phyloP scores from a whole-genome alignment of 805 yeast species.

The Sungouiozyma intestinalis region DNA sequence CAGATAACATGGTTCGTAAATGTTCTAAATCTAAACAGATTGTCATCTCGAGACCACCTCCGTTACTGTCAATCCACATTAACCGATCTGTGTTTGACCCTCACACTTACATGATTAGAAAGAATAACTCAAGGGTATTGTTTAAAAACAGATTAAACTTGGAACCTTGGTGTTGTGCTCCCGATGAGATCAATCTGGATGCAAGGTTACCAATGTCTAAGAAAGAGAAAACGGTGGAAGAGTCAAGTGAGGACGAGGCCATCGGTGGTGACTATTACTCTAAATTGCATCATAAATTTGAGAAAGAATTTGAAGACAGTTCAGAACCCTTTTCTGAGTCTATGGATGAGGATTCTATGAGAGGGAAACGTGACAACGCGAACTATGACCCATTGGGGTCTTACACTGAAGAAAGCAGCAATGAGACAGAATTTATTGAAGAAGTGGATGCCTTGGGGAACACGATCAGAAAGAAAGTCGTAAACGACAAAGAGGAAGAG shows the following conservation, averaged over 20 bases:
- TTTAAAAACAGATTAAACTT: slow-evolving; percentile 65
- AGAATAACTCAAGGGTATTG: slow-evolving; percentile 72
- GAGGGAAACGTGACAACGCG: slow-evolving; percentile 10
- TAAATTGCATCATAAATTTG: slow-evolving; percentile 23
- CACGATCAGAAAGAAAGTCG: slow-evolving; percentile 15
- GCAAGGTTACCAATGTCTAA: slow-evolving; percentile 65
- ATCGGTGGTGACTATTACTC: slow-evolving; percentile 25
- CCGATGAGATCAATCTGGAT: slow-evolving; percentile 63
- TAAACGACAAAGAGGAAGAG: slow-evolving; percentile 7
- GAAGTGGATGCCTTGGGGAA: slow-evolving; percentile 27
- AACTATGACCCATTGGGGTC: slow-evolving; percentile 23
- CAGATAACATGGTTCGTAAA: slow-evolving; percentile 62
- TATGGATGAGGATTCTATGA: slow-evolving; percentile 6
- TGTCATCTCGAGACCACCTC: slow-evolving; percentile 70
- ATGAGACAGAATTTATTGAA: slow-evolving; percentile 18
- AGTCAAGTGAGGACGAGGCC: slow-evolving; percentile 26
- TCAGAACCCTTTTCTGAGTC: slow-evolving; percentile 21
- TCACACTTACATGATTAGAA: slow-evolving; percentile 67
- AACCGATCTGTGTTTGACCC: slow-evolving; percentile 92
- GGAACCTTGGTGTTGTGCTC: slow-evolving; percentile 57
- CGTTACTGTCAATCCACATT: slow-evolving; percentile 73
- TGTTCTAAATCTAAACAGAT: slow-evolving; percentile 79
- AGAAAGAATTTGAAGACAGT: slow-evolving; percentile 27
- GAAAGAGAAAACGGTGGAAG: slow-evolving; percentile 35
- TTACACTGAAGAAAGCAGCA: slow-evolving; percentile 4